These are phyloP conservation scores for Kuraishia floccosa DNA, from an alignment of 805 yeast genomes.

Conservation along the genomic window DNA sequence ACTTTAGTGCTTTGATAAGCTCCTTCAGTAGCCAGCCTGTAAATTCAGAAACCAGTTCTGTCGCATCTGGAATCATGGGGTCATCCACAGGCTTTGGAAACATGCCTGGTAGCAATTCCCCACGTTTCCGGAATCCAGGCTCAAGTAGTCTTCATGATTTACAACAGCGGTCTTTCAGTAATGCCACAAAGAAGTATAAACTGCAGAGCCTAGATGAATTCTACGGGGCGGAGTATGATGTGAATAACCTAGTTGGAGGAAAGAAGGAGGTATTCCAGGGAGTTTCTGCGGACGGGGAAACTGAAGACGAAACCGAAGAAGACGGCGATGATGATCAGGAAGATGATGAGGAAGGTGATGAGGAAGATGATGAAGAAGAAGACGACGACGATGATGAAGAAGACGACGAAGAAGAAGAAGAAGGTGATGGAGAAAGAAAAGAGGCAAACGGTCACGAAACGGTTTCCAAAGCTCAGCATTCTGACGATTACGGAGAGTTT, in stretches of 20 bases:
- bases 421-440: slow-evolving; percentile 17
- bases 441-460: slow-evolving; percentile 20
- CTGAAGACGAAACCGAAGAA: background rate
- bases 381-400: slow-evolving; percentile 14
- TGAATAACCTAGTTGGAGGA: slow-evolving; percentile 7
- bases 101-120: background rate
- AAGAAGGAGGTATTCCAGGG: background rate
- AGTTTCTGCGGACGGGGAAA: background rate
- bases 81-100: background rate
- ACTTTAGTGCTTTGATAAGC: slow-evolving; percentile 20
- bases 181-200: slow-evolving; percentile 31
- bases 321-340: slow-evolving; percentile 10
- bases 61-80: background rate
- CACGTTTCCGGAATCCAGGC: background rate
- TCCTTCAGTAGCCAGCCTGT: slow-evolving; percentile 4
- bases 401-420: slow-evolving; percentile 18
- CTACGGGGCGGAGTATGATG: slow-evolving; percentile 30
- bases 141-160: background rate
- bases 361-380: slow-evolving; percentile 15
- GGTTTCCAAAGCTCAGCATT: too few species aligned
- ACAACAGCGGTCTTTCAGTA: background rate
- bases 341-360: slow-evolving; percentile 16
- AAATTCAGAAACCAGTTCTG: background rate
- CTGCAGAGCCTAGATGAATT: slow-evolving; percentile 83
- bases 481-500: too few species aligned